phyloP scores from a whole-genome alignment of 1,139 yeast species.

The Sugiyamaella paludigena region DNA sequence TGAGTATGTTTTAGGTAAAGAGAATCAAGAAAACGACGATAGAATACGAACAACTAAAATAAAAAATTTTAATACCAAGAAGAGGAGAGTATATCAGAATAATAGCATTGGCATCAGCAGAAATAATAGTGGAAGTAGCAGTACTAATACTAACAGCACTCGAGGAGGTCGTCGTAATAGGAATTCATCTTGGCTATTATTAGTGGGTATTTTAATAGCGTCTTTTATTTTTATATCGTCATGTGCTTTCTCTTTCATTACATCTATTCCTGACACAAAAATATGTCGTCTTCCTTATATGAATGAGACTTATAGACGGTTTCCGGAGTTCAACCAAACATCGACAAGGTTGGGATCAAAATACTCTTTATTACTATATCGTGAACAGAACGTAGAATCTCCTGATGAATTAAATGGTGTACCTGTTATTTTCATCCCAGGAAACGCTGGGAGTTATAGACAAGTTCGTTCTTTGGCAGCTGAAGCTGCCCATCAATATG shows the following conservation, averaged over 20 bases:
- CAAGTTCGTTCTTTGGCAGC: constrained; percentile 82
- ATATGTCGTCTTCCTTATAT: constrained; percentile 32
- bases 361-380: constrained; percentile 69
- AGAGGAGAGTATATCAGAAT: background rate
- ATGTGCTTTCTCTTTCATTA: constrained; percentile 17
- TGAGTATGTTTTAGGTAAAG: constrained; percentile 7
- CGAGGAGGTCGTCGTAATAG: no score
- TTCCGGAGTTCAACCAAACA: constrained; percentile 62
- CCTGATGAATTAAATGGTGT: constrained; percentile 56
- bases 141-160: background rate
- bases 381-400: constrained; percentile 41
- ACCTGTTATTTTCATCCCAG: constrained; percentile 81
- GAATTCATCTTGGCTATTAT: constrained; percentile 2
- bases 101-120: background rate
- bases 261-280: constrained; percentile 20
- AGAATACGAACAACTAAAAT: background rate
- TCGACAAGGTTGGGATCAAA: constrained; percentile 70
- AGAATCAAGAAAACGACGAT: background rate
- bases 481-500: constrained; percentile 55
- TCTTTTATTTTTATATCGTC: constrained; percentile 14
- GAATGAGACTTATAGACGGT: constrained; percentile 67
- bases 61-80: background rate
- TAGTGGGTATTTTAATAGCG: constrained; percentile 1
- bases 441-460: constrained; percentile 81
- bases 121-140: background rate